These are phyloP conservation scores for Dendryphion nanum DNA, from an alignment of 2,329 filamentous ascomycete genomes.

Conservation along the genomic window DNA sequence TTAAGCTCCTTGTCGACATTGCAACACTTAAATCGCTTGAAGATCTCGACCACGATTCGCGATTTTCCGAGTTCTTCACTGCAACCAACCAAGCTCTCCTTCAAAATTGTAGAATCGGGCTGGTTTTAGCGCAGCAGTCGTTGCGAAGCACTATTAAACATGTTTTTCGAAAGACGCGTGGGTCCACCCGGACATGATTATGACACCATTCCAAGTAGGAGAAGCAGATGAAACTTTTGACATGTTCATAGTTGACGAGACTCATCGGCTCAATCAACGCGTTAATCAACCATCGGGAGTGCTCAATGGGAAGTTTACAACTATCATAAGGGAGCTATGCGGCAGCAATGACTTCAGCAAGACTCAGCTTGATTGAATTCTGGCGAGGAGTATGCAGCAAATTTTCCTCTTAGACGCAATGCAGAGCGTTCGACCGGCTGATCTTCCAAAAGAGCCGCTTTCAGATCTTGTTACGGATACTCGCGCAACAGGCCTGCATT, in stretches of 20 bases:
- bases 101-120: slow-evolving; percentile 4
- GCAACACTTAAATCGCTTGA: slow-evolving; percentile 7
- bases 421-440: slow-evolving; percentile 9
- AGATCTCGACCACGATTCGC: slow-evolving; percentile 10
- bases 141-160: slow-evolving; percentile 6
- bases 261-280: slow-evolving; percentile 10
- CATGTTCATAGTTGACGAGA: slow-evolving; percentile 8
- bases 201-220: slow-evolving; percentile 7
- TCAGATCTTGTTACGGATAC: slow-evolving; percentile 9
- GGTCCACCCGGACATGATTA: slow-evolving; percentile 5
- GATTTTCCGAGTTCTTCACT: slow-evolving; percentile 10
- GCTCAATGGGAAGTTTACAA: slow-evolving; percentile 7
- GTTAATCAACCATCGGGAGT: slow-evolving; percentile 8
- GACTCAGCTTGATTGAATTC: slow-evolving; percentile 10
- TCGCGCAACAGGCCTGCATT: slow-evolving; percentile 10
- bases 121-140: slow-evolving; percentile 9
- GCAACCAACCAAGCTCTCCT: slow-evolving; percentile 6
- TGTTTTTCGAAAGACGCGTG: slow-evolving; percentile 7
- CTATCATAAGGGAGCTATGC: slow-evolving; percentile 7
- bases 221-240: slow-evolving; percentile 6
- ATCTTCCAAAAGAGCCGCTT: slow-evolving; percentile 8
- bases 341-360: slow-evolving; percentile 6
- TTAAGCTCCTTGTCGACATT: slow-evolving; percentile 12
- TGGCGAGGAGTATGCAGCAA: slow-evolving; percentile 6
- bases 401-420: slow-evolving; percentile 7